A percentile compares a stretch with the other conserved stretches of the same genome.
Evolutionary conservation across 169 alveolate genomes (phyloP).

Genomic region (Plasmodium billcollinsi): DNA sequence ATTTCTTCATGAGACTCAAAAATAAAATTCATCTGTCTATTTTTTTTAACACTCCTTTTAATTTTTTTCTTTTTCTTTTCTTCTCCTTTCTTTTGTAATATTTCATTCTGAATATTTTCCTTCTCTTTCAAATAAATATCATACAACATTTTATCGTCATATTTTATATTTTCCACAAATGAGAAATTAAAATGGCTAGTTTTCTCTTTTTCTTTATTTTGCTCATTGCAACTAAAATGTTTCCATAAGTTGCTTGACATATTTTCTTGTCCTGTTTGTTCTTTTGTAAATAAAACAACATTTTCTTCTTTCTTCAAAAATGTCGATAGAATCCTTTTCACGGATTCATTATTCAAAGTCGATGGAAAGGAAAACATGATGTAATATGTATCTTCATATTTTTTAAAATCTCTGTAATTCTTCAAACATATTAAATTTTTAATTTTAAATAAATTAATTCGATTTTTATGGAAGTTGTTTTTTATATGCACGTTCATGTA

Average conservation of each 20-base stretch:
- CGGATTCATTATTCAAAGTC: constrained; percentile 38
- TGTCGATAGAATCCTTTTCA: constrained; percentile 37
- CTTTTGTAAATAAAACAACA: constrained; percentile 43
- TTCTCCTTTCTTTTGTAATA: constrained; percentile 2
- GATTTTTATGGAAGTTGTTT: constrained; percentile 56
- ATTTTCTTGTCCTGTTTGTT: not conserved
- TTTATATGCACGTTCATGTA: constrained; percentile 58
- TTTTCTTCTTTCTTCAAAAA: constrained; percentile 50
- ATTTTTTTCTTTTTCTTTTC: constrained; percentile 26
- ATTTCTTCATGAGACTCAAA: constrained; percentile 70
- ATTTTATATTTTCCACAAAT: constrained; percentile 32
- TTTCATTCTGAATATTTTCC: constrained; percentile 35
- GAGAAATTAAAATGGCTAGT: constrained; percentile 23
- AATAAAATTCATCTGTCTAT: constrained; percentile 29
- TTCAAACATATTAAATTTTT: constrained; percentile 42
- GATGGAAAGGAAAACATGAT: constrained; percentile 67
- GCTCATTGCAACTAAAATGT: not conserved
- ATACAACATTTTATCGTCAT: constrained; percentile 38
- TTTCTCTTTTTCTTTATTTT: not conserved
- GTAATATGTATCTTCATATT: constrained; percentile 66
- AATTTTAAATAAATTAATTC: constrained; percentile 67
- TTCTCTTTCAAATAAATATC: constrained; percentile 73
- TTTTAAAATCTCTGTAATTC: constrained; percentile 60
- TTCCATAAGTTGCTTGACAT: constrained; percentile 30
- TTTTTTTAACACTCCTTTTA: constrained; percentile 14